Percentiles rank a stretch among this genome's conserved stretches.
phyloP scores from a whole-genome alignment of 2,329 filamentous ascomycete genomes.

The Cyclaneusma minus region DNA sequence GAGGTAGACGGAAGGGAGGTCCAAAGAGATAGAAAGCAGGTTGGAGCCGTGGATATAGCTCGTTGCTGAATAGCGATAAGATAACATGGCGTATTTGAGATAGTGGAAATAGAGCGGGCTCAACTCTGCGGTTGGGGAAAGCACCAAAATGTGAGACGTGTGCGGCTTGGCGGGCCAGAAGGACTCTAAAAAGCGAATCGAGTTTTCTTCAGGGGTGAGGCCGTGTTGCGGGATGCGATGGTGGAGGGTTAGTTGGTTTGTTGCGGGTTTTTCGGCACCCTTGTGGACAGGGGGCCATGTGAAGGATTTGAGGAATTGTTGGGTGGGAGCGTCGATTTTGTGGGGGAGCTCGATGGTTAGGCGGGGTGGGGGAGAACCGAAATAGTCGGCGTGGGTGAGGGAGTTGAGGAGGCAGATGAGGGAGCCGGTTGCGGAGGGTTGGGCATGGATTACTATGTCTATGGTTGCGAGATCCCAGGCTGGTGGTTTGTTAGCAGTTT shows the following conservation, averaged over 20 bases:
- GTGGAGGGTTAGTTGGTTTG: slow-evolving; percentile 50
- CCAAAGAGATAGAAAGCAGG: slow-evolving; percentile 67
- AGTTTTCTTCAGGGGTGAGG: slow-evolving; percentile 52
- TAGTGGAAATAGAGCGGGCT: slow-evolving; percentile 77
- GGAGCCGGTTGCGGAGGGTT: slow-evolving; percentile 53
- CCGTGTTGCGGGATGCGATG: slow-evolving; percentile 51
- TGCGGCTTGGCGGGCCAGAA: slow-evolving; percentile 61
- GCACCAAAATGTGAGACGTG: slow-evolving; percentile 63
- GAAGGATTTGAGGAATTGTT: slow-evolving; percentile 46
- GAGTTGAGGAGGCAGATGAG: slow-evolving; percentile 65
- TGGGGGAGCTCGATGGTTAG: slow-evolving; percentile 74
- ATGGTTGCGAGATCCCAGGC: slow-evolving; percentile 67
- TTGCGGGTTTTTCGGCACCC: slow-evolving; percentile 15
- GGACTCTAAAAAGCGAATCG: slow-evolving; percentile 65
- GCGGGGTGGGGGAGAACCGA: slow-evolving; percentile 50
- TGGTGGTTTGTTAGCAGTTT: slow-evolving; percentile 19
- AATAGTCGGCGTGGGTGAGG: slow-evolving; percentile 60
- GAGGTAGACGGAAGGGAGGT: slow-evolving; percentile 49
- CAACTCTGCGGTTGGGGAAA: slow-evolving; percentile 69
- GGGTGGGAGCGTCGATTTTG: slow-evolving; percentile 48
- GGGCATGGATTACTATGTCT: slow-evolving; percentile 73
- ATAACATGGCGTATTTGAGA: slow-evolving; percentile 60
- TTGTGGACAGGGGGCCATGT: slow-evolving; percentile 59
- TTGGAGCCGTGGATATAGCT: slow-evolving; percentile 30
- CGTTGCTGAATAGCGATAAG: slow-evolving; percentile 56